A percentile compares a stretch with the other conserved stretches of the same genome.
Evolutionary conservation across 2,329 filamentous ascomycete species (phyloP).

Genomic region (Knufia petricola): DNA sequence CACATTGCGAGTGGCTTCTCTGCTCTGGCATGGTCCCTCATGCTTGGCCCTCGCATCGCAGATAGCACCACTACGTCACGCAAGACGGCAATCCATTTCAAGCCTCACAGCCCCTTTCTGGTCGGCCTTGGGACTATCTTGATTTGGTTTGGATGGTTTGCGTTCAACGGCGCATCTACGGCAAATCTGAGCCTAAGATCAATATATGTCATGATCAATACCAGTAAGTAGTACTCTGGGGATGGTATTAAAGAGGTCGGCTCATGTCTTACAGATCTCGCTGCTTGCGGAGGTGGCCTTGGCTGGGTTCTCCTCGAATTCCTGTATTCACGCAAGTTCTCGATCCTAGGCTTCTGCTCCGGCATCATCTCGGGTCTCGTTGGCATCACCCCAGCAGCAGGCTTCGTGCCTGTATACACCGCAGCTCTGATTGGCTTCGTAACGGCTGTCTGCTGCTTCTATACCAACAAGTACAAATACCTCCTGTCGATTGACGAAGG

Average conservation of each 20-base stretch:
- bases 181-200: constrained; percentile 1
- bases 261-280: constrained; percentile 53
- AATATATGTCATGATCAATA: constrained; percentile 71
- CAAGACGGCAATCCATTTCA: constrained; percentile 63
- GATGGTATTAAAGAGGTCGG: constrained; percentile 56
- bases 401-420: constrained; percentile 45
- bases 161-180: constrained; percentile 49
- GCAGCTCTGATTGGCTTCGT: constrained; percentile 45
- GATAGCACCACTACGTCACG: constrained; percentile 42
- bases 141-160: constrained; percentile 68
- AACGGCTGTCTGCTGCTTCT: constrained; percentile 41
- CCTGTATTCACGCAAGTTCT: constrained; percentile 39
- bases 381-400: constrained; percentile 50
- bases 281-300: constrained; percentile 45
- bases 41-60: constrained; percentile 71
- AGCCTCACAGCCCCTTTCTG: constrained; percentile 85
- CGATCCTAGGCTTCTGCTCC: constrained; percentile 43
- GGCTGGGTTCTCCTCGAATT: constrained; percentile 48
- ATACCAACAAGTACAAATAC: constrained; percentile 41
- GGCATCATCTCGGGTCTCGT: constrained; percentile 50
- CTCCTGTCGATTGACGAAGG: constrained; percentile 48
- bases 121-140: constrained; percentile 89
- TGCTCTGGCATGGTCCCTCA: constrained; percentile 80
- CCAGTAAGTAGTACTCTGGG: constrained; percentile 75
- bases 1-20: constrained; percentile 69